phyloP scores from a whole-genome alignment of 768 basidiomycete genomes.

The Amanita thiersii region DNA sequence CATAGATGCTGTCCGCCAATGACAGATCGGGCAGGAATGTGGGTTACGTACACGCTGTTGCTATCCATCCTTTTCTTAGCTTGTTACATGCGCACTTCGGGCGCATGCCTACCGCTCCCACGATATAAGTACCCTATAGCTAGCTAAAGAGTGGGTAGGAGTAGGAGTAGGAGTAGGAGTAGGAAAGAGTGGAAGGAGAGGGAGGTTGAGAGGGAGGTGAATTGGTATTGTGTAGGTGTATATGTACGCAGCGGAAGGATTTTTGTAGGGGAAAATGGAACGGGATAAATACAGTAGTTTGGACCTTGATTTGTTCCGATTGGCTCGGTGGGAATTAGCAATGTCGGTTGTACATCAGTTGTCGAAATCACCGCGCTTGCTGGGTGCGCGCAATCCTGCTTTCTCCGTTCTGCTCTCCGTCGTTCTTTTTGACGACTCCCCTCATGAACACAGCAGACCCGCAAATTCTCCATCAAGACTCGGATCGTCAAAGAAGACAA shows the following conservation, averaged over 20 bases:
- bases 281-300: conserved; percentile 9
- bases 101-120: conserved; percentile 45
- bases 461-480: conserved; percentile 37
- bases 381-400: conserved; percentile 55
- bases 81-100: conserved; percentile 35
- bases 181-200: neutral
- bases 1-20: conserved; percentile 26
- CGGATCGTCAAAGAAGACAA: too few species aligned
- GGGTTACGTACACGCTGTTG: conserved; percentile 43
- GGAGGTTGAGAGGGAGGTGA: too few species aligned
- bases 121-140: conserved; percentile 30
- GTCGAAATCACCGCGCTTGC: conserved; percentile 61
- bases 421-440: conserved; percentile 31
- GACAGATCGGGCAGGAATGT: conserved; percentile 34
- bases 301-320: conserved; percentile 48
- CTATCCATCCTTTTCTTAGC: conserved; percentile 39
- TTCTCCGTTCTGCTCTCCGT: conserved; percentile 39
- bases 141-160: conserved; percentile 4
- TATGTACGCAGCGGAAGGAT: neutral
- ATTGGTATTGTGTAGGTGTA: conserved; percentile 1
- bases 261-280: conserved; percentile 4
- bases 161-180: neutral
- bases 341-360: conserved; percentile 44
- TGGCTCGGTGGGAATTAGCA: conserved; percentile 53
- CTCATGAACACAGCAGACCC: conserved; percentile 55